Base-by-base conservation (phyloP, 768 basidiomycete genomes). In the Pulveroboletus sp. region DNA sequence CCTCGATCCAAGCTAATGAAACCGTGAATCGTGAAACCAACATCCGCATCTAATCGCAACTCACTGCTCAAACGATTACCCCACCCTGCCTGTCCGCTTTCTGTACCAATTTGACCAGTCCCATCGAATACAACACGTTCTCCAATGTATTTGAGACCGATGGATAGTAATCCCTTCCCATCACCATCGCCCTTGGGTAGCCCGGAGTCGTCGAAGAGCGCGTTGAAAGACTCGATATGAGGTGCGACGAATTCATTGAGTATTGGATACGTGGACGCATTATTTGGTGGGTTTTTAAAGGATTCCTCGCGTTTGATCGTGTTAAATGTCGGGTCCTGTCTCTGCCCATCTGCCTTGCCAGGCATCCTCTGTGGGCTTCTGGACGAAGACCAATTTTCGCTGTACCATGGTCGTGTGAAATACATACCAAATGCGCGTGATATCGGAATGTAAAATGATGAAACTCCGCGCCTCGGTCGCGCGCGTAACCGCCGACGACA, bases 181-280 rank as follows among this genome's bases (percentile, higher is more conserved):
- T 90, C 82, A 13, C 84, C 84, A 58, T 85, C 84, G 10, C 86
- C 85, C 38, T 76, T 63, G 49, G 85, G 81, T 47, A 89, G 66
- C n/a, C 87, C 87, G 45, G 87, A 85, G 66, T 95, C 93, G 62
- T 97, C 94, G 67, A 97, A 94, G 23, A 99, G 78, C 14, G 92
- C 85, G 69, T 98, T 95, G 77, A 99, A 98, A 32, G 90, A 93
- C 67, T 97, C 89, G 54, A 98, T 81, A 65, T 97, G 94, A 6
- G 96, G 95, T 20, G 81, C 73, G 46, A 97, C 92, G 60, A 97
- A 90, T 69, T 95, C 90, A 58, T 96, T 91, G 52, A 98, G 76
- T 45, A 89, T 88, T 17, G 82, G 82, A 56, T 89, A 82, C 12
- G 83, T 81, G 20, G 87, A 79, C 19, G 80, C 80, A 35, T 79